These are phyloP conservation scores for Sclerotinia sclerotiorum DNA, from an alignment of 2,329 filamentous ascomycete genomes.

Conservation along the genomic window DNA sequence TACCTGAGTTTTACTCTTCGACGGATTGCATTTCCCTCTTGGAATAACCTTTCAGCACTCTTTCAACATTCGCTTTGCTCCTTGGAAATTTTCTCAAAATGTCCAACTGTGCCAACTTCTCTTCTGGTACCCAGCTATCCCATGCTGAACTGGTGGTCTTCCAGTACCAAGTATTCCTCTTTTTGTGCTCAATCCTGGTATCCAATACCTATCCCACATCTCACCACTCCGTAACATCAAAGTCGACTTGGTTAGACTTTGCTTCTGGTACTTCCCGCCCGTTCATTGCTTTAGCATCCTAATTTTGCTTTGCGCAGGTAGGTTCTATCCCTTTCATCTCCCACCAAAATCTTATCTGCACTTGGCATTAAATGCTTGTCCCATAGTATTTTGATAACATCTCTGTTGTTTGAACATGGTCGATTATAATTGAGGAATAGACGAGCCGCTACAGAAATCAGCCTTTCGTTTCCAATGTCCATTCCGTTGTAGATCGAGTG, in stretches of 20 bases:
- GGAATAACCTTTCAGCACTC: neutral
- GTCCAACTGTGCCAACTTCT: neutral
- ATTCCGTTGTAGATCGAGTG: neutral
- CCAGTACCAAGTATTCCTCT: too few relatives aligned
- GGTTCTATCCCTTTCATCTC: too few relatives aligned
- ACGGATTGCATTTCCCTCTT: neutral
- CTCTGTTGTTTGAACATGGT: too few relatives aligned
- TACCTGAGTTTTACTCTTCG: neutral
- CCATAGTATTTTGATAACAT: too few relatives aligned
- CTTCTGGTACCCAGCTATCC: neutral
- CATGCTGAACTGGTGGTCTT: neutral
- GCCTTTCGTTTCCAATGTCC: neutral
- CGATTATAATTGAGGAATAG: too few relatives aligned
- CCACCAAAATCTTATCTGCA: too few relatives aligned
- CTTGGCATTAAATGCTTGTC: too few relatives aligned
- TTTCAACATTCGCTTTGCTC: neutral
- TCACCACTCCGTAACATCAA: neutral
- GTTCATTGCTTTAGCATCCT: too few relatives aligned
- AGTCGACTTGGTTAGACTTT: neutral
- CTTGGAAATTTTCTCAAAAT: neutral
- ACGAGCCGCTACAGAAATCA: too few relatives aligned
- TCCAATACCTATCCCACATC: neutral
- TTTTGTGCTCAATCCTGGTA: neutral
- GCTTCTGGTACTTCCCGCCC: too few relatives aligned
- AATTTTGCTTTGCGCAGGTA: too few relatives aligned